Base-by-base conservation (phyloP, 371 early-diverging fungal species). In the Rhizopus delemar region DNA sequence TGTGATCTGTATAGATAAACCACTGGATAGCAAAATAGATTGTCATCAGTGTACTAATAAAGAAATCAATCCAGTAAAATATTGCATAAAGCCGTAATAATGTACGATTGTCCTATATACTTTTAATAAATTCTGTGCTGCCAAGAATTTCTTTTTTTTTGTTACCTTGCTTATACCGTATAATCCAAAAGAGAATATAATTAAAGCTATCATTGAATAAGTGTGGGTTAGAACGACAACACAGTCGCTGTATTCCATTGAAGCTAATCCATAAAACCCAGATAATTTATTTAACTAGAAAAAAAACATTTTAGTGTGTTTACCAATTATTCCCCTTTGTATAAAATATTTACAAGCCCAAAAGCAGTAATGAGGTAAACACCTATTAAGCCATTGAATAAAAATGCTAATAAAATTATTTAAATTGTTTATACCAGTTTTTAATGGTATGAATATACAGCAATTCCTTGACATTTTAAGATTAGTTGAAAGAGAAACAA, bases 1-100 rank as follows among this genome's bases (percentile, higher is more conserved):
- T 72, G 45, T 76, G 81, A 53, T 78, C 77, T 5, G 78, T 78
- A 46, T 66, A 73, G 8, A 70, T 63, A 52, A 71, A 81, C 78
- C 78, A 77, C 15, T 65, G 59, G 22, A 76, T 41, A 11, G 78
- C 69, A 59, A 78, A 76, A 57, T 70, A 56, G 7, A 68, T 51
- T 4, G 81, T 76, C 1, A 71, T 60, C 8, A 66, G 56, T 1
- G 63, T 45, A 52, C 73, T 74, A 3, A 78, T 46, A 15, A 74
- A 34, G 15, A 76, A 75, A 58, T 81, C 81, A 16, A 72, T 9
- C 78, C 78, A 81, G 54, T 74, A 81, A 15, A 73, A 69, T 28
- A 73, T 65, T 1, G 70, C 68, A 38, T 71, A 78, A 71, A 74
- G 70, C 8, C 75, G 76, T 15, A 78, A 36, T 12, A 65, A 51